Evolutionary conservation across 2,329 filamentous ascomycete species (phyloP).

Genomic region (Cytospora paraplurivora): DNA sequence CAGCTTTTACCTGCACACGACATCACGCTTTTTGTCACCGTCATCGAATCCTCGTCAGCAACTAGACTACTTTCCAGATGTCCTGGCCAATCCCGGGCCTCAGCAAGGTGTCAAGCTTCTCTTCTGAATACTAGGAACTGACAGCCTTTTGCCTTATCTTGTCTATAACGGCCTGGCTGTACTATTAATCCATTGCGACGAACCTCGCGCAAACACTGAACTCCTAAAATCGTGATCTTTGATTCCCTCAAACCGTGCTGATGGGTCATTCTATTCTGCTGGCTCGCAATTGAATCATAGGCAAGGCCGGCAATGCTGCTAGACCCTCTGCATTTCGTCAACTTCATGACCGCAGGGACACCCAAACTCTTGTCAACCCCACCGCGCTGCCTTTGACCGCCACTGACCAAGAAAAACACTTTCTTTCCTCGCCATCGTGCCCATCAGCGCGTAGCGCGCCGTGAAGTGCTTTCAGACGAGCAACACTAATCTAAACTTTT

Average conservation of each 20-base stretch:
- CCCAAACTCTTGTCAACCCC: background rate
- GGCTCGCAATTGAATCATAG: constrained; percentile 9
- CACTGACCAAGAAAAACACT: background rate
- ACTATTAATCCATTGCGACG: background rate
- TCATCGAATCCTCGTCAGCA: no score
- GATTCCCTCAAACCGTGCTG: constrained; percentile 20
- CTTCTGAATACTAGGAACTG: no score
- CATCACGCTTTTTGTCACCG: no score
- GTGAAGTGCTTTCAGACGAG: background rate
- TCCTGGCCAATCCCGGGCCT: no score
- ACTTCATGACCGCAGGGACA: background rate
- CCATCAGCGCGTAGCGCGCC: background rate
- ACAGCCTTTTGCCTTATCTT: no score
- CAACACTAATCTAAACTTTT: constrained; percentile 19
- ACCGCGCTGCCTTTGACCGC: background rate
- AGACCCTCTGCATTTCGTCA: constrained; percentile 2
- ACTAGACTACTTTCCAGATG: no score
- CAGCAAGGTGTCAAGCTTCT: no score
- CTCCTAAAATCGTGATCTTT: constrained; percentile 6
- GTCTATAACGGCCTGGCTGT: no score
- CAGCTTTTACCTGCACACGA: no score
- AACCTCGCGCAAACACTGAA: background rate
- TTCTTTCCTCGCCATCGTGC: background rate
- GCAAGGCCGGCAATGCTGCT: constrained; percentile 1
- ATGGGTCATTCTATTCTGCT: constrained; percentile 24